phyloP scores from a whole-genome alignment of 1,139 yeast genomes.

The Pichia terricola region DNA sequence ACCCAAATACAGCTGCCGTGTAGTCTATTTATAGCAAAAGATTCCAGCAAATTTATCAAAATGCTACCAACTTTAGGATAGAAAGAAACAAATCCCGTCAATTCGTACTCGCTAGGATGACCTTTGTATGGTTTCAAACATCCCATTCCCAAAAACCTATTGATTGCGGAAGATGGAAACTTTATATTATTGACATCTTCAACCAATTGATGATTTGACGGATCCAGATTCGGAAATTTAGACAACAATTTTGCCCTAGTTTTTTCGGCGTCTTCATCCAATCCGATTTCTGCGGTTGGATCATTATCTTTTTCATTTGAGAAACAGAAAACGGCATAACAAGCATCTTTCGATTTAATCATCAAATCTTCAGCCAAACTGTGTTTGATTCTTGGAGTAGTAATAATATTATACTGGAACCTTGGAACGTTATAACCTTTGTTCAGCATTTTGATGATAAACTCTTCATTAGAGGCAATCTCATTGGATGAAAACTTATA shows the following conservation, averaged over 20 bases:
- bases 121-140: conserved; percentile 30
- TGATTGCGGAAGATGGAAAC: conserved; percentile 4
- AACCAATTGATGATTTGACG: background rate
- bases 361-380: conserved; percentile 29
- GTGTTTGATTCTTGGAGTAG: conserved; percentile 33
- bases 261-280: conserved; percentile 20
- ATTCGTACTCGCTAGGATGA: conserved; percentile 22
- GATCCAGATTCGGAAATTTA: conserved; percentile 11
- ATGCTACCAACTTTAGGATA: conserved; percentile 33
- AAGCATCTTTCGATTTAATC: conserved; percentile 11
- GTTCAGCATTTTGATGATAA: conserved; percentile 26
- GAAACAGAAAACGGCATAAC: conserved; percentile 13
- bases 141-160: conserved; percentile 32
- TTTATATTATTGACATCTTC: conserved; percentile 1
- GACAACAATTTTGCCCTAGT: conserved; percentile 18
- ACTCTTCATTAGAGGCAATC: conserved; percentile 9
- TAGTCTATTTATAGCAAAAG: conserved; percentile 9
- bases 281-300: background rate
- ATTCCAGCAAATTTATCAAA: conserved; percentile 20
- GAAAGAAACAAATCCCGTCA: conserved; percentile 48
- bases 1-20: conserved; percentile 24
- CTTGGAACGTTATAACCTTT: conserved; percentile 41
- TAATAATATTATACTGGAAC: conserved; percentile 34
- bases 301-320: conserved; percentile 8
- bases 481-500: conserved; percentile 6